Percentiles rank a stretch among this genome's conserved stretches.
These are phyloP conservation scores for Combretum micranthum DNA, from an alignment of 345 rosid genomes.

Conservation along the genomic window DNA sequence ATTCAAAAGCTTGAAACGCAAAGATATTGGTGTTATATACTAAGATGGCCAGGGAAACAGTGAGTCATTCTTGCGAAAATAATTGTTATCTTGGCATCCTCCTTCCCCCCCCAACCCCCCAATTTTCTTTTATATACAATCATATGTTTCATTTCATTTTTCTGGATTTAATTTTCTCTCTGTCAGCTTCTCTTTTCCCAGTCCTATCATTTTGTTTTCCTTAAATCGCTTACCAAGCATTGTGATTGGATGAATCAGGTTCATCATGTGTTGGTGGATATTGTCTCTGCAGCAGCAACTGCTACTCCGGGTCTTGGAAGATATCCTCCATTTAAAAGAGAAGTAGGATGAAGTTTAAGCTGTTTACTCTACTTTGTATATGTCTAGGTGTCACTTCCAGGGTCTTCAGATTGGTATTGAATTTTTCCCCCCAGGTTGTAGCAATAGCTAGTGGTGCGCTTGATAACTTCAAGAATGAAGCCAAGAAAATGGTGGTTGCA, in stretches of 20 bases:
- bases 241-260: slow-evolving; percentile 41
- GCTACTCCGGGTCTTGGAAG: slow-evolving; percentile 98
- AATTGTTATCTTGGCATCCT: neutral
- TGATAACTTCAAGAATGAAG: slow-evolving; percentile 86
- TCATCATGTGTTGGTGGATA: slow-evolving; percentile 84
- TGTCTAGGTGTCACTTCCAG: neutral
- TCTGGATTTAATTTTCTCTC: neutral
- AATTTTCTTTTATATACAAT: too few relatives aligned
- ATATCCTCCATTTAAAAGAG: slow-evolving; percentile 96
- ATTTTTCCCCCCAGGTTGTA: slow-evolving; percentile 53
- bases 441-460: slow-evolving; percentile 88
- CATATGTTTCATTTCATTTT: too few relatives aligned
- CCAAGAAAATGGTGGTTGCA: slow-evolving; percentile 95
- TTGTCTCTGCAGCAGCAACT: slow-evolving; percentile 83
- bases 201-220: neutral
- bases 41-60: too few relatives aligned
- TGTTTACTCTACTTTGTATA: neutral
- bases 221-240: neutral
- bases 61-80: neutral
- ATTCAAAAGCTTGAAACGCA: too few relatives aligned
- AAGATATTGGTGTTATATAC: too few relatives aligned
- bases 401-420: too few relatives aligned
- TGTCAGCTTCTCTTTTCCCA: slow-evolving; percentile 1
- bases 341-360: slow-evolving; percentile 34
- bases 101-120: neutral